phyloP scores from a whole-genome alignment of 768 basidiomycete genomes.

The Trametes gibbosa region DNA sequence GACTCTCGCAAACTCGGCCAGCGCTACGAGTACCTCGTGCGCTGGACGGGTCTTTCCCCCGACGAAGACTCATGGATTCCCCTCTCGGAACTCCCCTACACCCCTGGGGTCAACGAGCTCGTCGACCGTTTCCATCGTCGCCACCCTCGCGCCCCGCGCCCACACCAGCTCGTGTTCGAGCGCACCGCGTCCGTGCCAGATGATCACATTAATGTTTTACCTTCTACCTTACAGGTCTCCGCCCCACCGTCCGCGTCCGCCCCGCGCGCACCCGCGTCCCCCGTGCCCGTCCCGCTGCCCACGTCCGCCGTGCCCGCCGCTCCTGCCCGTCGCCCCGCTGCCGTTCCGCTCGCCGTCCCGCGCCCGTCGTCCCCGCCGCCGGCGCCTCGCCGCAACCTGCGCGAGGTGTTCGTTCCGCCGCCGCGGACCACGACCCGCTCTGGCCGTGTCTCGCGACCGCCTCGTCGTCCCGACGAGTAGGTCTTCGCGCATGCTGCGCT shows the following conservation, averaged over 20 bases:
- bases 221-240: neutral
- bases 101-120: constrained; percentile 29
- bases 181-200: neutral
- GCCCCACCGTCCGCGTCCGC: neutral
- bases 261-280: neutral
- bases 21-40: constrained; percentile 37
- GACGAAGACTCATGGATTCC: constrained; percentile 37
- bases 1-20: constrained; percentile 35
- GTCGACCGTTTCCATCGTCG: constrained; percentile 36
- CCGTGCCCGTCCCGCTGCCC: neutral
- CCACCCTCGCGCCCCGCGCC: constrained; percentile 31
- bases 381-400: neutral
- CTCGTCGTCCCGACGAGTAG: constrained; percentile 1
- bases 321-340: neutral
- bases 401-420: neutral
- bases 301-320: neutral
- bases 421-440: constrained; percentile 8
- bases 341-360: neutral
- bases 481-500: no score
- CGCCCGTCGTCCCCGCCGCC: neutral
- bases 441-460: constrained; percentile 9
- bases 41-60: constrained; percentile 26
- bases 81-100: constrained; percentile 33
- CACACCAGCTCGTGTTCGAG: constrained; percentile 23
- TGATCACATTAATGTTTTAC: neutral